phyloP scores from a whole-genome alignment of 1,139 yeast genomes.

The Suhomyces chickasaworum region DNA sequence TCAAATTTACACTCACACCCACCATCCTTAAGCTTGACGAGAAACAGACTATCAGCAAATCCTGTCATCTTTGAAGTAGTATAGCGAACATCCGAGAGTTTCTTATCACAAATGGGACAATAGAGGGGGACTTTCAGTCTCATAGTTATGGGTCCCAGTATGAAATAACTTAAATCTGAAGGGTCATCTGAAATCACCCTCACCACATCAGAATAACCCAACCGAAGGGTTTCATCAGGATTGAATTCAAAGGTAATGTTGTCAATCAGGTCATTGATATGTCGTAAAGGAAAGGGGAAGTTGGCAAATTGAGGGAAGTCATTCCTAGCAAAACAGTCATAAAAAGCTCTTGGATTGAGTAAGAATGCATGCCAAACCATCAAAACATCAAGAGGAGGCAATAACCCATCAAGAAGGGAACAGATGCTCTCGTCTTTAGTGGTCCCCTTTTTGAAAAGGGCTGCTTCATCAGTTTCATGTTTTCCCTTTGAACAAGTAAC shows the following conservation, averaged over 20 bases:
- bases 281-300: slow-evolving; percentile 31
- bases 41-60: slow-evolving; percentile 26
- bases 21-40: neutral
- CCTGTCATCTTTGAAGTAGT: slow-evolving; percentile 21
- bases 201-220: slow-evolving; percentile 12
- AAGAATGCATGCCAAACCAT: slow-evolving; percentile 45
- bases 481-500: slow-evolving; percentile 1
- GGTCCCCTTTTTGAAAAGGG: slow-evolving; percentile 8
- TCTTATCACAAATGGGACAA: slow-evolving; percentile 25
- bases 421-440: slow-evolving; percentile 3
- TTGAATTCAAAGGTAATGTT: slow-evolving; percentile 23
- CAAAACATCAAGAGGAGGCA: slow-evolving; percentile 41
- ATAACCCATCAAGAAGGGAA: slow-evolving; percentile 10
- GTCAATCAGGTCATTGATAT: slow-evolving; percentile 25
- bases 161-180: slow-evolving; percentile 6
- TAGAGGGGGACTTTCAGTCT: slow-evolving; percentile 12
- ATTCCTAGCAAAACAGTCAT: slow-evolving; percentile 32
- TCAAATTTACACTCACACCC: slow-evolving; percentile 12
- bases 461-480: slow-evolving; percentile 6
- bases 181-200: slow-evolving; percentile 1
- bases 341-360: slow-evolving; percentile 30
- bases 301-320: slow-evolving; percentile 25
- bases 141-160: slow-evolving; percentile 6
- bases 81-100: slow-evolving; percentile 18
- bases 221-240: slow-evolving; percentile 13